Conservation (phyloP, 2,329 filamentous ascomycete genomes). For the Paecilomyces fulvus region DNA sequence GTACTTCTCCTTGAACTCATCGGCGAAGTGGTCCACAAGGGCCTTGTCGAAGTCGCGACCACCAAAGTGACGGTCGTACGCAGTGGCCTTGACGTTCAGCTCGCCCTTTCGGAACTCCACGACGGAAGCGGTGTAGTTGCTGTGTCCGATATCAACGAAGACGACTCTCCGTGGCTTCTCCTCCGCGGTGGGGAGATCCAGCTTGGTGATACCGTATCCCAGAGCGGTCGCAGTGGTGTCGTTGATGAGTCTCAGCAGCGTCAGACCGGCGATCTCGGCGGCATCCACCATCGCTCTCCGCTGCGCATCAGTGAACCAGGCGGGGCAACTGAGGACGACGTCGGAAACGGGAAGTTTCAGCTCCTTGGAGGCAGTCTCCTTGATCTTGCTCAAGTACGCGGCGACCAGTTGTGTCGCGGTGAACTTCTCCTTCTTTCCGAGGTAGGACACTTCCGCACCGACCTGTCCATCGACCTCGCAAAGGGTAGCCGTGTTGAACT, state of each 20-base stretch:
- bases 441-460: slow-evolving; percentile 85
- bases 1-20: slow-evolving; percentile 96
- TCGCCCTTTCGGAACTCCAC: slow-evolving; percentile 98
- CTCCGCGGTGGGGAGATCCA: slow-evolving; percentile 78
- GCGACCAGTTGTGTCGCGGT: slow-evolving; percentile 86
- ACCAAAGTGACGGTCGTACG: slow-evolving; percentile 93
- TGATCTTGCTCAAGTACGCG: slow-evolving; percentile 95
- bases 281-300: slow-evolving; percentile 83
- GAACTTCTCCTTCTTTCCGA: slow-evolving; percentile 93
- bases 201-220: slow-evolving; percentile 96
- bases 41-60: slow-evolving; percentile 96
- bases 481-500: slow-evolving; percentile 77
- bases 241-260: slow-evolving; percentile 90
- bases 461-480: slow-evolving; percentile 90
- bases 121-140: slow-evolving; percentile 87
- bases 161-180: slow-evolving; percentile 86
- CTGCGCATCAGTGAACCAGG: slow-evolving; percentile 96
- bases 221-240: slow-evolving; percentile 94
- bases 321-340: slow-evolving; percentile 85
- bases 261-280: slow-evolving; percentile 85
- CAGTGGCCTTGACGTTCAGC: slow-evolving; percentile 82
- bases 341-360: slow-evolving; percentile 86
- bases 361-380: slow-evolving; percentile 76
- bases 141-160: slow-evolving; percentile 93
- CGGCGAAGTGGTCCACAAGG: slow-evolving; percentile 85